Evolutionary conservation across 176 grass and related monocot genomes (phyloP).

Genomic region (Lolium multiflorum): DNA sequence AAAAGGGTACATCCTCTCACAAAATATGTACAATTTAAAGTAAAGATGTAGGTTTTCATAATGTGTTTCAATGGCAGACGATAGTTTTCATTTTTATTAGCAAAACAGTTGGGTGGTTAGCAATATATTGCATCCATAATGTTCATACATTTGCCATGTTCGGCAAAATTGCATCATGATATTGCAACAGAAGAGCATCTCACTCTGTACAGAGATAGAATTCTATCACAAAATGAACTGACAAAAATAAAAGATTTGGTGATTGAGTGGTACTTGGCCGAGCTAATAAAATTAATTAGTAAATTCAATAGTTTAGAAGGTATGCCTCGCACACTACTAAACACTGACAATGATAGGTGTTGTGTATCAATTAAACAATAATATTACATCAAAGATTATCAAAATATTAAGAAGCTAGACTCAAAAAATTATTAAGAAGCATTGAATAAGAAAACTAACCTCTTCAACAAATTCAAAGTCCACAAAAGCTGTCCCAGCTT

Average conservation of each 20-base stretch:
- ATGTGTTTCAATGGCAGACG: background rate
- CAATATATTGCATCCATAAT: background rate
- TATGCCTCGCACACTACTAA: background rate
- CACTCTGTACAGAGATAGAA: background rate
- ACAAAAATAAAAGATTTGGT: background rate
- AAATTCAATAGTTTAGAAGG: constrained; percentile 10
- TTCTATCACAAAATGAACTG: background rate
- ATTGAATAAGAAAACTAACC: constrained; percentile 52
- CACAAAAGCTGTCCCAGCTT: constrained; percentile 95
- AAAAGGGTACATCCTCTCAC: background rate
- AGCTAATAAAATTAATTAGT: background rate
- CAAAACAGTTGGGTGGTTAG: background rate
- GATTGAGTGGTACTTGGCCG: background rate
- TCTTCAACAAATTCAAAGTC: constrained; percentile 88
- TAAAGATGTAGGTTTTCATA: background rate
- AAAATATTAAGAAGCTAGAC: no score
- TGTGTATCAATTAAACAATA: background rate
- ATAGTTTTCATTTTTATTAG: background rate
- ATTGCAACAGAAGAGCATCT: constrained; percentile 6
- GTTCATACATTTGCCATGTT: background rate
- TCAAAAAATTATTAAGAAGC: background rate
- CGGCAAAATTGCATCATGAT: background rate
- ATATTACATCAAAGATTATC: no score
- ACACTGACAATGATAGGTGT: background rate
- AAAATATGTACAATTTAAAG: constrained; percentile 10